These are phyloP conservation scores for Herpetomonas muscarum DNA, from an alignment of 208 protist species.

Conservation along the genomic window DNA sequence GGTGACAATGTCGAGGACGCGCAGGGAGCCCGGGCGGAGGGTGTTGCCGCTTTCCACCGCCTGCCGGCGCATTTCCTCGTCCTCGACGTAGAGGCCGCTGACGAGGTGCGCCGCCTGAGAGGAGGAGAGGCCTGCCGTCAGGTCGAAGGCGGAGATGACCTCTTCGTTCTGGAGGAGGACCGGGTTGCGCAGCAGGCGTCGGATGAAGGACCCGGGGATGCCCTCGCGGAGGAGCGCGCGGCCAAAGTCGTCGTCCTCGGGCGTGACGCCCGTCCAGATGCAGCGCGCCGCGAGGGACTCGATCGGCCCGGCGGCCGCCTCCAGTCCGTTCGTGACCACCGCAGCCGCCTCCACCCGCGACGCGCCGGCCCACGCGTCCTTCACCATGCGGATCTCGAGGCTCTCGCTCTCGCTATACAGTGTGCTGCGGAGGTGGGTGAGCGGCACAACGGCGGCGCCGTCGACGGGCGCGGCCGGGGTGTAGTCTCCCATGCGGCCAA, in stretches of 20 bases:
- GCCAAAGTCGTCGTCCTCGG: conserved; percentile 67
- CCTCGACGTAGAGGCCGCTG: conserved; percentile 19
- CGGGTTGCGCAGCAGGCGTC: conserved; percentile 40
- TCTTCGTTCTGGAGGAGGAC: conserved; percentile 17
- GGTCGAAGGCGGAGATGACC: conserved; percentile 40
- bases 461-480: too few species aligned
- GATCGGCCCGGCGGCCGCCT: conserved; percentile 52
- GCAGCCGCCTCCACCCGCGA: conserved; percentile 20
- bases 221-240: conserved; percentile 34
- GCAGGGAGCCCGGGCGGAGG: neutral
- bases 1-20: conserved; percentile 4
- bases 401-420: conserved; percentile 38
- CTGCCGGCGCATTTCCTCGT: conserved; percentile 1
- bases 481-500: conserved; percentile 50
- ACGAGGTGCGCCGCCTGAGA: conserved; percentile 26
- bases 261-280: conserved; percentile 48
- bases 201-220: conserved; percentile 28
- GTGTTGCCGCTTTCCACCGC: neutral
- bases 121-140: conserved; percentile 23
- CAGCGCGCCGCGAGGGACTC: conserved; percentile 66
- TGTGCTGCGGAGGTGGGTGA: conserved; percentile 32
- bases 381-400: conserved; percentile 27
- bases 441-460: conserved; percentile 5
- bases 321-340: conserved; percentile 40
- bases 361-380: neutral